These are phyloP conservation scores for Suillus subaureus DNA, from an alignment of 768 basidiomycete species.

Conservation along the genomic window DNA sequence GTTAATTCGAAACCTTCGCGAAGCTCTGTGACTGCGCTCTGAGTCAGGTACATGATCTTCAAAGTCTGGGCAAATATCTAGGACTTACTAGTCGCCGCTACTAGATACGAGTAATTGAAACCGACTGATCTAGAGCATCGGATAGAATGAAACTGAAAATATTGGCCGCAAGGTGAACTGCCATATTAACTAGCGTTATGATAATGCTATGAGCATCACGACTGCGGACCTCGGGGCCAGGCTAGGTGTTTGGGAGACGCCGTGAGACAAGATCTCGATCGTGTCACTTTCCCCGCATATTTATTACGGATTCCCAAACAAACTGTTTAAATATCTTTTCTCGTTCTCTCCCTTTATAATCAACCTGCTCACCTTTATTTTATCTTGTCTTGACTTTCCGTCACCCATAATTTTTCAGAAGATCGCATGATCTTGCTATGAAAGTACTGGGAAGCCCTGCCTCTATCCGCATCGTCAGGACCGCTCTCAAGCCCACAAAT, in stretches of 20 bases:
- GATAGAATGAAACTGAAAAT: not conserved
- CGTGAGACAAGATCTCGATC: constrained; percentile 13
- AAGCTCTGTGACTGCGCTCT: not conserved
- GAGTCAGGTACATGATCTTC: not conserved
- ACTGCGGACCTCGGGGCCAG: not conserved
- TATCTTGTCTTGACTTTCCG: constrained; percentile 12
- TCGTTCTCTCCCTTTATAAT: not conserved
- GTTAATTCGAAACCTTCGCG: constrained; percentile 2
- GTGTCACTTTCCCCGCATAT: constrained; percentile 16
- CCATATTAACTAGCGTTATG: not conserved
- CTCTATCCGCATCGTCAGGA: constrained; percentile 10
- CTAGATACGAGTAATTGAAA: too few species aligned
- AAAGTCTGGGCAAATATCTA: too few species aligned
- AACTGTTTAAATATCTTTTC: not conserved
- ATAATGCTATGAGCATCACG: not conserved
- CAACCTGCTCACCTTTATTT: constrained; percentile 11
- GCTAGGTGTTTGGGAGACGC: too few species aligned
- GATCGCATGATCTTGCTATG: constrained; percentile 14
- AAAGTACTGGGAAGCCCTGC: constrained; percentile 7
- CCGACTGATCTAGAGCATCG: not conserved
- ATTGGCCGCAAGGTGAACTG: not conserved
- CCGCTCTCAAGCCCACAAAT: constrained; percentile 1
- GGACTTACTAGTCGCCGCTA: not conserved
- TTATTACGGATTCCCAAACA: constrained; percentile 7
- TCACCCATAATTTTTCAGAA: not conserved